Base-by-base conservation (phyloP, 2,329 filamentous ascomycete genomes). In the Penicillium sp. region DNA sequence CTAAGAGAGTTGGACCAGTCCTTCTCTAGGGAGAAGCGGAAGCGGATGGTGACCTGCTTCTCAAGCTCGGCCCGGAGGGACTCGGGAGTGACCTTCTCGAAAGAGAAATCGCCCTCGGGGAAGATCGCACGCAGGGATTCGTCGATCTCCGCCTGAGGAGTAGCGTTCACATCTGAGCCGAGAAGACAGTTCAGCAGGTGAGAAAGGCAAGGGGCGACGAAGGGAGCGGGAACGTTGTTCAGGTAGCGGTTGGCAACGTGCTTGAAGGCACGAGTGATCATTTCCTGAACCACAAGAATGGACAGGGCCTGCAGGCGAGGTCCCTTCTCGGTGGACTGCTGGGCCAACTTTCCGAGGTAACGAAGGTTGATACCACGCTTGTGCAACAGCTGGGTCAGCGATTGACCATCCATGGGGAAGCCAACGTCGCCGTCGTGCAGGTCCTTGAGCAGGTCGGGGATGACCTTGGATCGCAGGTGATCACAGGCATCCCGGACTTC, bases 361-460 rank as follows among this genome's bases (percentile, higher is more conserved):
- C 95, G 86, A 60, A 97, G 84, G 78, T 99, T 99, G 79, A 99
- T 92, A 76, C 94, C 94, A 40, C 93, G 90, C 81, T 96, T 96
- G 80, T 99, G 94, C 69, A 99, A 82, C 49, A 97, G 84, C 62
- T 87, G 86, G 67, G 88, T 90, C 56, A 99, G 81, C 19, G 93
- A 97, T 68, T 89, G 85, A n/a, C 94, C 94, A 67, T 99, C 95
- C 91, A 97, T 97, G 12, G 94, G 94, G 79, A 97, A 97, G 67
- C 93, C 94, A 63, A 96, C 88, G 64, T 99, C 93, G 7, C 91
- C 92, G 62, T 96, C 90, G 69, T 89, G 88, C 56, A 99, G 83
- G 67, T 99, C 93, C 59, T 88, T 86, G 55, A 97, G 76, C 55
- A 99, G 81, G 53, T 88, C 85, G n/a, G 93, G 91, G 61, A 99